Conservation (phyloP, 2,329 filamentous ascomycete species). For the Helminthosporium solani region DNA sequence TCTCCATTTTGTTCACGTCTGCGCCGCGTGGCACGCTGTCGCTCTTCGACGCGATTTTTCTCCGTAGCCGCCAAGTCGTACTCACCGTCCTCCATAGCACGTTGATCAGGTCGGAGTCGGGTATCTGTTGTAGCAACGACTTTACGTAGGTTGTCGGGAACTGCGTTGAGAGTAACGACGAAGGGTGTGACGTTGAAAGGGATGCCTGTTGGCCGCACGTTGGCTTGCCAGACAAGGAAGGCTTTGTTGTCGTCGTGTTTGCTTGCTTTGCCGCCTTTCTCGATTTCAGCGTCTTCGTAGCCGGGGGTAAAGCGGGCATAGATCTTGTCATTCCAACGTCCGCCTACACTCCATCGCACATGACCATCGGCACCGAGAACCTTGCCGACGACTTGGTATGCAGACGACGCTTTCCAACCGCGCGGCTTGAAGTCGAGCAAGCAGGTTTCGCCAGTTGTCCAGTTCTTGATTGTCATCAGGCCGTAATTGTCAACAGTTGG, state of each 20-base stretch:
- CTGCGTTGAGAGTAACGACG: conserved; percentile 88
- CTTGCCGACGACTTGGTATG: conserved; percentile 85
- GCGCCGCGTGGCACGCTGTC: conserved; percentile 74
- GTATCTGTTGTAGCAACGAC: conserved; percentile 91
- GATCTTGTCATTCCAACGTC: conserved; percentile 95
- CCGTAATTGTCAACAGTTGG: conserved; percentile 98
- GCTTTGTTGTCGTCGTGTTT: conserved; percentile 69
- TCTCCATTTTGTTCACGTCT: conserved; percentile 75
- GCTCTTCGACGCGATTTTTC: conserved; percentile 93
- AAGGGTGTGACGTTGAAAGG: conserved; percentile 98
- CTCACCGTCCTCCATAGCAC: conserved; percentile 97
- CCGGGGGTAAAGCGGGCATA: conserved; percentile 92
- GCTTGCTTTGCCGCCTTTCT: conserved; percentile 41
- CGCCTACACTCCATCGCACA: conserved; percentile 85
- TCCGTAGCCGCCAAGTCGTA: conserved; percentile 91
- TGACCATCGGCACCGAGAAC: conserved; percentile 77
- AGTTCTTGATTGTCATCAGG: conserved; percentile 95
- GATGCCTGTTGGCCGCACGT: conserved; percentile 76
- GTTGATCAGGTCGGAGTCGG: conserved; percentile 86
- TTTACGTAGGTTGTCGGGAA: conserved; percentile 76
- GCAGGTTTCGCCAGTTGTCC: conserved; percentile 90
- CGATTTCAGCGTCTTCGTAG: conserved; percentile 70
- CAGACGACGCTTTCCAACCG: conserved; percentile 92
- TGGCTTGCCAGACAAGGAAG: conserved; percentile 90
- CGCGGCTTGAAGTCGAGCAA: conserved; percentile 89